Percentiles rank a stretch among this genome's conserved stretches.
These are phyloP conservation scores for Santalum album DNA, from an alignment of 164 flowering plant genomes.

Conservation along the genomic window DNA sequence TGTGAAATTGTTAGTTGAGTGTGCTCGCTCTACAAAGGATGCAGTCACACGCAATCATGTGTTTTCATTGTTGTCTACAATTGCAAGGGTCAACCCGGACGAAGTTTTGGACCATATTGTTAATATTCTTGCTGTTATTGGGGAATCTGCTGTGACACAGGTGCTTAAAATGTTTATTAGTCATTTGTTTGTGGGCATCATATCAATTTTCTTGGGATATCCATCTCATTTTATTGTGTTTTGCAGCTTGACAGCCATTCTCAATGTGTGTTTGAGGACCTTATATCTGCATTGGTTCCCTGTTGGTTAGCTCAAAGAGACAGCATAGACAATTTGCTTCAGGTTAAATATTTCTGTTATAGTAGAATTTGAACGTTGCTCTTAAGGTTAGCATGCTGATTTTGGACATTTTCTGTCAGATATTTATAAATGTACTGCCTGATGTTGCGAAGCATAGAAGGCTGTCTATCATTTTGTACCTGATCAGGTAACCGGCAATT, in stretches of 20 bases:
- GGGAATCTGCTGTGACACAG: constrained; percentile 70
- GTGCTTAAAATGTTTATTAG: constrained; percentile 21
- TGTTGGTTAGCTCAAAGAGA: constrained; percentile 58
- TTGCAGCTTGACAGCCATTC: constrained; percentile 66
- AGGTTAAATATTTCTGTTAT: constrained; percentile 34
- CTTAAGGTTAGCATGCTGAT: constrained; percentile 8
- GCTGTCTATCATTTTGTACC: constrained; percentile 39
- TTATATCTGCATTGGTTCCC: constrained; percentile 71
- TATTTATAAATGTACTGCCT: constrained; percentile 60
- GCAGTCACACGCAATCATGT: constrained; percentile 58
- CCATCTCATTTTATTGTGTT: background rate
- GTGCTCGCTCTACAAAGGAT: constrained; percentile 53
- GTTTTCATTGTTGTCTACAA: constrained; percentile 54
- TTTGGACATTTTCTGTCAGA: constrained; percentile 26
- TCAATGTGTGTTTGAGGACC: constrained; percentile 61
- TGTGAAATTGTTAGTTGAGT: constrained; percentile 48
- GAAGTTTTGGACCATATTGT: constrained; percentile 47
- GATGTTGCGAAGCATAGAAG: constrained; percentile 71
- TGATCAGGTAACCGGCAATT: constrained; percentile 50
- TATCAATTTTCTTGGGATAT: too few relatives aligned
- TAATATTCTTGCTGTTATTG: constrained; percentile 51
- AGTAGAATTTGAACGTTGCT: too few relatives aligned
- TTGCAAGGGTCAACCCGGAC: constrained; percentile 51
- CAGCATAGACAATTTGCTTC: constrained; percentile 39
- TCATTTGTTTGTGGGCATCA: too few relatives aligned